Conservation (phyloP, 192 early-diverging fungal genomes). For the Coemansia sp. region DNA sequence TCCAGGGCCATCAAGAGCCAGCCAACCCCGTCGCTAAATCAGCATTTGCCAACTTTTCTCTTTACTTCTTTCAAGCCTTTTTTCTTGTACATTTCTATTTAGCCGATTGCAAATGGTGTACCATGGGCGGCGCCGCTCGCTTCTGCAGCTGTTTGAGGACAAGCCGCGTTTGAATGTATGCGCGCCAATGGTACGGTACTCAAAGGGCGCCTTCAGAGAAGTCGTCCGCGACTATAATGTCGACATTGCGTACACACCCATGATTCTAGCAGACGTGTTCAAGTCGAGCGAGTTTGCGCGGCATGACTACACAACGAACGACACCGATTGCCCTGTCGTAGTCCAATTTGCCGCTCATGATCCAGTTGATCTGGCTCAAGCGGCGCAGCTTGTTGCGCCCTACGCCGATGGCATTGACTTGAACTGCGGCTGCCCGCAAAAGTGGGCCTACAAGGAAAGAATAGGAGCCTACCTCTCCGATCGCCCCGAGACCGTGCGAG, state of each 20-base stretch:
- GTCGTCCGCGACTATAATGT: slow-evolving; percentile 83
- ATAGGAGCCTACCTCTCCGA: slow-evolving; percentile 89
- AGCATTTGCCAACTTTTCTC: no score
- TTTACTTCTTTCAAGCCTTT: no score
- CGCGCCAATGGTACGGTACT: slow-evolving; percentile 98
- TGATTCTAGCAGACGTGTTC: slow-evolving; percentile 96
- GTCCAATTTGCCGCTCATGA: slow-evolving; percentile 94
- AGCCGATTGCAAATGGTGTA: slow-evolving; percentile 25
- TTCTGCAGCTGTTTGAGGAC: slow-evolving; percentile 60
- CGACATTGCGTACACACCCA: slow-evolving; percentile 92
- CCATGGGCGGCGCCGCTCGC: slow-evolving; percentile 31
- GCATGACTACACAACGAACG: slow-evolving; percentile 85
- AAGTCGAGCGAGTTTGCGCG: slow-evolving; percentile 81
- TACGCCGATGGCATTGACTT: slow-evolving; percentile 76
- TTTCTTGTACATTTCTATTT: no score
- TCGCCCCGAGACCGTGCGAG: slow-evolving; percentile 85
- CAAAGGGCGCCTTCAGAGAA: slow-evolving; percentile 91
- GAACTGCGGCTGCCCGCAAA: slow-evolving; percentile 97
- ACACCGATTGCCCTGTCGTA: slow-evolving; percentile 84
- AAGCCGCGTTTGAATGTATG: slow-evolving; percentile 77
- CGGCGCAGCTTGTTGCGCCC: slow-evolving; percentile 79
- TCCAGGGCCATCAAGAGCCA: no score
- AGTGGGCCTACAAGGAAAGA: slow-evolving; percentile 89
- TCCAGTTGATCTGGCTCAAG: slow-evolving; percentile 79
- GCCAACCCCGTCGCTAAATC: no score